Evolutionary conservation across 2,329 filamentous ascomycete species (phyloP).

Genomic region (Ceratocystis smalleyi): DNA sequence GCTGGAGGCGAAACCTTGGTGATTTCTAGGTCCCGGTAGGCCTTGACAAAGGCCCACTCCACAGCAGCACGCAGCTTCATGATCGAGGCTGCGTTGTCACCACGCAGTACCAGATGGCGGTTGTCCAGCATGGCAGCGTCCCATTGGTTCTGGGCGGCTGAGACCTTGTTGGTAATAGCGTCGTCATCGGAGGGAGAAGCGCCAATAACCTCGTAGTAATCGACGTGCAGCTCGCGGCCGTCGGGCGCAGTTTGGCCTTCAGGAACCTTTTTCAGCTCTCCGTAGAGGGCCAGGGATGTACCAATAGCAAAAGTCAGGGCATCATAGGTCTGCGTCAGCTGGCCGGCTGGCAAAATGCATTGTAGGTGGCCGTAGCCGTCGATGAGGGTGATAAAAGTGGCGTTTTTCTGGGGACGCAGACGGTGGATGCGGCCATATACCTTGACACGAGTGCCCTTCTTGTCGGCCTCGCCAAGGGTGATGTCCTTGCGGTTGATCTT

Average conservation of each 20-base stretch:
- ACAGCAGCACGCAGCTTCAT: constrained; percentile 75
- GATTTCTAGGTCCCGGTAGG: constrained; percentile 61
- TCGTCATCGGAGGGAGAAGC: constrained; percentile 75
- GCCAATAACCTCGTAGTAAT: constrained; percentile 71
- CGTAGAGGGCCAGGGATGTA: constrained; percentile 71
- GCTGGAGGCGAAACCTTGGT: constrained; percentile 78
- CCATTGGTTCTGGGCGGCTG: constrained; percentile 31
- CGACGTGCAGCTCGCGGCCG: constrained; percentile 75
- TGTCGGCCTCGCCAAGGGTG: constrained; percentile 39
- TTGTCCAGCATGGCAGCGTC: constrained; percentile 60
- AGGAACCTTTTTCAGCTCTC: constrained; percentile 71
- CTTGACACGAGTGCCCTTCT: constrained; percentile 57
- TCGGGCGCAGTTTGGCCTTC: constrained; percentile 63
- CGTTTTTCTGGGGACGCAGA: constrained; percentile 64
- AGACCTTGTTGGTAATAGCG: constrained; percentile 68
- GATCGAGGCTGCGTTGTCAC: constrained; percentile 67
- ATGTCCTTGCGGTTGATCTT: constrained; percentile 57
- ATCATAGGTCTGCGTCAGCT: constrained; percentile 83
- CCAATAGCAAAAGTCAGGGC: constrained; percentile 71
- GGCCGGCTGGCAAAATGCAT: constrained; percentile 59
- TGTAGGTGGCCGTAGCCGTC: constrained; percentile 70
- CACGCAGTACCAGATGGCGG: constrained; percentile 71
- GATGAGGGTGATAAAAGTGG: constrained; percentile 71
- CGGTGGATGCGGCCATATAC: constrained; percentile 74
- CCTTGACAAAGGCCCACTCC: constrained; percentile 63